A percentile compares a stretch with the other conserved stretches of the same genome.
These are phyloP conservation scores for Salix koriyanagi DNA, from an alignment of 345 rosid species.

Conservation along the genomic window DNA sequence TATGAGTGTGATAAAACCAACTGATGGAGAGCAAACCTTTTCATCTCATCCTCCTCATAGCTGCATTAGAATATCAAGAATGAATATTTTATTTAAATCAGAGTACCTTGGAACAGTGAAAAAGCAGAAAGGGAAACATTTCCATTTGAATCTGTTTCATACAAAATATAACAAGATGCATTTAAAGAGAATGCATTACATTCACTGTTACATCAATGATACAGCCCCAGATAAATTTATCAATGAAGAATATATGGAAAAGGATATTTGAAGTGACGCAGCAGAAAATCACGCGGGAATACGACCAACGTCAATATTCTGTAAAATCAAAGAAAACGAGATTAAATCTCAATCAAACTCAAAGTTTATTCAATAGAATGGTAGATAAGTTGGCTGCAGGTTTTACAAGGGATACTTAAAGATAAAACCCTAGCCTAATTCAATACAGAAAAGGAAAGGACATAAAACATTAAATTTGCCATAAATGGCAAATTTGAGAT, in stretches of 20 bases:
- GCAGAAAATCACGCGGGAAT: too few relatives aligned
- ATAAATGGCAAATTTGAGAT: too few relatives aligned
- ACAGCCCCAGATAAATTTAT: not conserved
- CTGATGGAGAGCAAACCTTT: slow-evolving; percentile 65
- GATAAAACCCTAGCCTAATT: too few relatives aligned
- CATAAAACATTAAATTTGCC: too few relatives aligned
- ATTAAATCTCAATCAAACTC: too few relatives aligned
- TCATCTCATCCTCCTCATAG: slow-evolving; percentile 66
- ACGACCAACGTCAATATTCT: too few relatives aligned
- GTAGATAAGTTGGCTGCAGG: too few relatives aligned
- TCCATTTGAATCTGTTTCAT: not conserved
- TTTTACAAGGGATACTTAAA: too few relatives aligned
- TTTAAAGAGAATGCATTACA: not conserved
- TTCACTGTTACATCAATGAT: not conserved
- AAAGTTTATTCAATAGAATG: too few relatives aligned
- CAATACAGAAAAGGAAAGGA: too few relatives aligned
- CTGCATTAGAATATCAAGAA: slow-evolving; percentile 41
- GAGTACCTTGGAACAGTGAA: not conserved
- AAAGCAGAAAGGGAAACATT: not conserved
- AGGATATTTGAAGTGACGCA: not conserved
- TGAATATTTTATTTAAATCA: not conserved
- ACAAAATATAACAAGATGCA: not conserved
- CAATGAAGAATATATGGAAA: not conserved
- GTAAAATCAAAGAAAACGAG: too few relatives aligned
- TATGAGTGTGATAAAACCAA: slow-evolving; percentile 74